These are phyloP conservation scores for Mortierella sp. DNA, from an alignment of 371 early-diverging fungal genomes.

Conservation along the genomic window DNA sequence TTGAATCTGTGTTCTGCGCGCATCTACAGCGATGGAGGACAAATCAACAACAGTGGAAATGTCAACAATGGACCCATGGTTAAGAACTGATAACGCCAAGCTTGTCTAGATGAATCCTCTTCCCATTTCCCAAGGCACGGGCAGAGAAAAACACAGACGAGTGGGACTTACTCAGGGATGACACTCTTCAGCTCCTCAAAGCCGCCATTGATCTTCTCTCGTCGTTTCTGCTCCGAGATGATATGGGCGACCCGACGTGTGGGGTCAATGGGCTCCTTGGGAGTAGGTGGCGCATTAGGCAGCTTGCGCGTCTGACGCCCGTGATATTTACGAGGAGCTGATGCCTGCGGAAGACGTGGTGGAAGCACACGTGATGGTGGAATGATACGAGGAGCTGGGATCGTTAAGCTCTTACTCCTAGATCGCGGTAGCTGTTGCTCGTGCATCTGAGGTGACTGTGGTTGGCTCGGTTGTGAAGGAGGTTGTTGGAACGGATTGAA, in stretches of 20 bases:
- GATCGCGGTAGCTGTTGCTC: conserved; percentile 23
- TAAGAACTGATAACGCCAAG: no score
- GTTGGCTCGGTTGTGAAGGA: conserved; percentile 22
- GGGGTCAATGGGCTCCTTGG: conserved; percentile 40
- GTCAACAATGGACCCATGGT: background rate
- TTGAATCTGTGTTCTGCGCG: conserved; percentile 47
- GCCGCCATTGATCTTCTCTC: conserved; percentile 58
- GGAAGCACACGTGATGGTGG: conserved; percentile 44
- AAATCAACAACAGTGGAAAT: background rate
- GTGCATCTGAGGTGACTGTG: conserved; percentile 2
- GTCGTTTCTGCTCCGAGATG: conserved; percentile 57
- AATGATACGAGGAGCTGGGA: conserved; percentile 40
- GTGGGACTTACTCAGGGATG: conserved; percentile 47
- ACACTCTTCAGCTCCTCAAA: conserved; percentile 58
- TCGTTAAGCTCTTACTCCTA: conserved; percentile 44
- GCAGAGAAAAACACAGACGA: background rate
- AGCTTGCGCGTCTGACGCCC: conserved; percentile 49
- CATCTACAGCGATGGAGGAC: conserved; percentile 8
- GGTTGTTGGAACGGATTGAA: conserved; percentile 32
- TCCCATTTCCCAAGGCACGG: background rate
- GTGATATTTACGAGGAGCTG: conserved; percentile 51
- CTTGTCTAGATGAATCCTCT: no score
- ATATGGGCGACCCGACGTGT: conserved; percentile 58
- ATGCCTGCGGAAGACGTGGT: conserved; percentile 35
- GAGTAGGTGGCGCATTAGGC: conserved; percentile 5